phyloP scores from a whole-genome alignment of 495 filamentous ascomycete species.

The Xylaria intraflava region DNA sequence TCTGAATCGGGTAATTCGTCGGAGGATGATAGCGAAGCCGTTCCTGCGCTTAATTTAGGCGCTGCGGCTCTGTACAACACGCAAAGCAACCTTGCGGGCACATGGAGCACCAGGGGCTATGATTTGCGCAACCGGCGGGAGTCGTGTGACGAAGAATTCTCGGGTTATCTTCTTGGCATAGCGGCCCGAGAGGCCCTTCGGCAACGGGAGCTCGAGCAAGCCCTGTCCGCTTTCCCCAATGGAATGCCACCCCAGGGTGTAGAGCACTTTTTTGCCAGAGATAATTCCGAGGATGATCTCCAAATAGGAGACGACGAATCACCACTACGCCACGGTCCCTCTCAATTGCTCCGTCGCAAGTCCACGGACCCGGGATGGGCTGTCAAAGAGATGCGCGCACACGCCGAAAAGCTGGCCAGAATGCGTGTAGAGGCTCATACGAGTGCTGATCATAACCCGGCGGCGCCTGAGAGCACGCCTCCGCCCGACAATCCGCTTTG shows the following conservation, averaged over 20 bases:
- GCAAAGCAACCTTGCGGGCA: slow-evolving; percentile 22
- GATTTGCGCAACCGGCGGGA: slow-evolving; percentile 41
- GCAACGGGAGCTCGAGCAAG: slow-evolving; percentile 47
- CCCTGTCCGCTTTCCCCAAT: slow-evolving; percentile 46
- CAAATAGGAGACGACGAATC: slow-evolving; percentile 25
- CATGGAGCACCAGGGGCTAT: slow-evolving; percentile 34
- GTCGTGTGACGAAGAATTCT: slow-evolving; percentile 61
- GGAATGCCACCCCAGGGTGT: slow-evolving; percentile 41
- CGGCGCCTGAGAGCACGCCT: slow-evolving; percentile 37
- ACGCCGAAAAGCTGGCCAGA: slow-evolving; percentile 30
- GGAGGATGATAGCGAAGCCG: slow-evolving; percentile 21
- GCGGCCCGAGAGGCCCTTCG: slow-evolving; percentile 70
- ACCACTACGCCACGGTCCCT: slow-evolving; percentile 30
- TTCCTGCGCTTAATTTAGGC: slow-evolving; percentile 20
- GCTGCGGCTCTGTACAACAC: slow-evolving; percentile 22
- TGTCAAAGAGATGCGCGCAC: slow-evolving; percentile 46
- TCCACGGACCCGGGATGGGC: slow-evolving; percentile 45
- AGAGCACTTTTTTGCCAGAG: slow-evolving; percentile 49
- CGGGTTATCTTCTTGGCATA: slow-evolving; percentile 67
- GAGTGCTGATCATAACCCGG: slow-evolving; percentile 32
- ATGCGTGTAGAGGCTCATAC: slow-evolving; percentile 11
- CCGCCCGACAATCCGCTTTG: slow-evolving; percentile 39
- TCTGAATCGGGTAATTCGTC: slow-evolving; percentile 30
- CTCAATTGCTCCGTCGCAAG: slow-evolving; percentile 33
- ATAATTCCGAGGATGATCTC: slow-evolving; percentile 42